These are phyloP conservation scores for Mangifera indica DNA, from an alignment of 345 rosid genomes.

Conservation along the genomic window DNA sequence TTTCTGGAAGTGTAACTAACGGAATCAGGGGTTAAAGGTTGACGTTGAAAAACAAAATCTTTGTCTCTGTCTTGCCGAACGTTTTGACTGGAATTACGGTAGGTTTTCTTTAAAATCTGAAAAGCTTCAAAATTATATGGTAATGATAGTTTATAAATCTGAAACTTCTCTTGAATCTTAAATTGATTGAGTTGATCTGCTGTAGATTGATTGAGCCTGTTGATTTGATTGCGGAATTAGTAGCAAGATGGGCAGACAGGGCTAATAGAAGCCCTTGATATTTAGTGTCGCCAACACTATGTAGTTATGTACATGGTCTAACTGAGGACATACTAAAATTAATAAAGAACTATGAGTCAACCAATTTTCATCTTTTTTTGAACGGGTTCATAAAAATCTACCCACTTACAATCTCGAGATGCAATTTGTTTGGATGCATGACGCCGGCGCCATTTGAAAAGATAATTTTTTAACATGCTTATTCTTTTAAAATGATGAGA, in stretches of 20 bases:
- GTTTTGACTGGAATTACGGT: too few relatives aligned
- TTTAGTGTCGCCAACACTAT: constrained; percentile 1
- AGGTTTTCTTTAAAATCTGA: too few relatives aligned
- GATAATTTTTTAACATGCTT: too few relatives aligned
- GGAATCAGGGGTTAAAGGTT: too few relatives aligned
- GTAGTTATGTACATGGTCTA: neutral
- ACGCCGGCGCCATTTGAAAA: too few relatives aligned
- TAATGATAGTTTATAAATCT: too few relatives aligned
- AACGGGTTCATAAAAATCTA: neutral
- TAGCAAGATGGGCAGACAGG: neutral
- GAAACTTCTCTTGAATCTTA: too few relatives aligned
- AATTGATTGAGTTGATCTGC: neutral
- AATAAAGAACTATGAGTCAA: neutral
- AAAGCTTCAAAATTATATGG: too few relatives aligned
- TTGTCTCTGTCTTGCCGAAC: too few relatives aligned
- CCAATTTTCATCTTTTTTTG: neutral
- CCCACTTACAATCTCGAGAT: constrained; percentile 60
- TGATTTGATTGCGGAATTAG: neutral
- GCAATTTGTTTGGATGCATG: constrained; percentile 82
- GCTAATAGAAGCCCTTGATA: neutral
- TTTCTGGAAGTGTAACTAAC: too few relatives aligned
- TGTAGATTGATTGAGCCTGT: neutral
- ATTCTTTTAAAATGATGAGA: too few relatives aligned
- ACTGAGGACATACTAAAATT: neutral
- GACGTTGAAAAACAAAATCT: too few relatives aligned